Evolutionary conservation across 495 filamentous ascomycete genomes (phyloP).

Genomic region (Daldinia concentrica): DNA sequence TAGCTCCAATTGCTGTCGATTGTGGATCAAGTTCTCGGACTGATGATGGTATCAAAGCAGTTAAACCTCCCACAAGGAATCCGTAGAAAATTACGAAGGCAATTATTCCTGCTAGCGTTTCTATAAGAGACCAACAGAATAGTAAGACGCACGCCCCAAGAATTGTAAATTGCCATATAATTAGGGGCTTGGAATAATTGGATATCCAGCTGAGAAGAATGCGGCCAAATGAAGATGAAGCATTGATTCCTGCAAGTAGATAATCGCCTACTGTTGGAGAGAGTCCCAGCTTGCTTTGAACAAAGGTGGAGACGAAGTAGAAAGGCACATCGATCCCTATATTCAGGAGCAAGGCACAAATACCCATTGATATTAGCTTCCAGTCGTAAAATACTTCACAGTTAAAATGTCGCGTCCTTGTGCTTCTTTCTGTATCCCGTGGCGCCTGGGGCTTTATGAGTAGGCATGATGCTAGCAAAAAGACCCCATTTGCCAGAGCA

Average conservation of each 20-base stretch:
- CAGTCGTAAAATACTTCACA: constrained; percentile 50
- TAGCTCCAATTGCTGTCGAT: constrained; percentile 45
- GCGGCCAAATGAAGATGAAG: constrained; percentile 71
- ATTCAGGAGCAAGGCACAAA: constrained; percentile 68
- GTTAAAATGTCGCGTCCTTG: constrained; percentile 43
- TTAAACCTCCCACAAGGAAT: constrained; percentile 51
- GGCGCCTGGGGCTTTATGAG: constrained; percentile 57
- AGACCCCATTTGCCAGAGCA: constrained; percentile 62
- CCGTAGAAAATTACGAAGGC: constrained; percentile 55
- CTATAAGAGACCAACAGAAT: constrained; percentile 49
- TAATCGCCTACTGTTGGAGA: constrained; percentile 39
- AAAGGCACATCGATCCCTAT: constrained; percentile 71
- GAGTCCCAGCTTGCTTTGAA: constrained; percentile 58
- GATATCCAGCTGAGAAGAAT: constrained; percentile 67
- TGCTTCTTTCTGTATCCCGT: constrained; percentile 39
- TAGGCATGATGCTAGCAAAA: constrained; percentile 56
- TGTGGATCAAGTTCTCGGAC: constrained; percentile 43
- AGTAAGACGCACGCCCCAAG: constrained; percentile 60
- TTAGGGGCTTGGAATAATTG: constrained; percentile 63
- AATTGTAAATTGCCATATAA: constrained; percentile 64
- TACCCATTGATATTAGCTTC: constrained; percentile 55
- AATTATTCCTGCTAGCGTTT: constrained; percentile 48
- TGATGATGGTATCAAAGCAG: constrained; percentile 47
- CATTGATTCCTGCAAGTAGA: constrained; percentile 71
- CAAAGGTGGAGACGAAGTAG: constrained; percentile 67